Conservation (phyloP, 164 flowering plant genomes). For the Vitis rupestris region DNA sequence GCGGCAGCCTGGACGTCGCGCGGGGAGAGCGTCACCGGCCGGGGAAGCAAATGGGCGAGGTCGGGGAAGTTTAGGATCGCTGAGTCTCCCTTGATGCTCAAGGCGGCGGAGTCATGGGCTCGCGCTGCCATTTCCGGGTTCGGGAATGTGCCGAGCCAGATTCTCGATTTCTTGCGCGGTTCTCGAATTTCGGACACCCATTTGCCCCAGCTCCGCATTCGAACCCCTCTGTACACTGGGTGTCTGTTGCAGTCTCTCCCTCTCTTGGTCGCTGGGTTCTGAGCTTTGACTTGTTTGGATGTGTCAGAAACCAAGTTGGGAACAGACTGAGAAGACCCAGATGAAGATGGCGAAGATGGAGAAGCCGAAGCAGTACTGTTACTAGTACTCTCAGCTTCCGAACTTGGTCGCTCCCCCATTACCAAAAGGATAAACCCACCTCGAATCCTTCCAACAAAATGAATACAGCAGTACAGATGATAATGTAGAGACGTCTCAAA, state of each 20-base stretch:
- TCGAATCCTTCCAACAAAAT: too few species aligned
- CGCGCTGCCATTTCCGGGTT: conserved; percentile 89
- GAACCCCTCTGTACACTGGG: conserved; percentile 72
- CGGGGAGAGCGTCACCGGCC: conserved; percentile 53
- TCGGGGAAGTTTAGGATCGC: conserved; percentile 78
- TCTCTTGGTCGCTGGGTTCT: neutral
- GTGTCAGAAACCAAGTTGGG: neutral
- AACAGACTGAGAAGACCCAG: neutral
- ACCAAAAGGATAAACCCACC: too few species aligned
- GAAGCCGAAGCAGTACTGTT: neutral
- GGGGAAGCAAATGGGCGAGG: conserved; percentile 52
- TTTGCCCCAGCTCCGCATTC: conserved; percentile 88
- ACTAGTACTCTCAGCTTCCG: conserved; percentile 9
- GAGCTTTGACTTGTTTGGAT: neutral
- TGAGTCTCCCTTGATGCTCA: conserved; percentile 64
- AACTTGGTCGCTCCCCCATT: neutral
- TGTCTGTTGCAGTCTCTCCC: conserved; percentile 40
- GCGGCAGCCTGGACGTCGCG: conserved; percentile 79
- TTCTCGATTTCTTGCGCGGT: conserved; percentile 81
- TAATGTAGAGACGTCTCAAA: too few species aligned
- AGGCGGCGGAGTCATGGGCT: conserved; percentile 83
- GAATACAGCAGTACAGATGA: too few species aligned
- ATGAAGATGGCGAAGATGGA: neutral
- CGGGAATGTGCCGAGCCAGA: conserved; percentile 85
- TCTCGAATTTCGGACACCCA: conserved; percentile 95